Percentiles rank a stretch among this genome's conserved stretches.
These are phyloP conservation scores for Plenodomus biglobosus DNA, from an alignment of 2,329 filamentous ascomycete genomes.

Conservation along the genomic window DNA sequence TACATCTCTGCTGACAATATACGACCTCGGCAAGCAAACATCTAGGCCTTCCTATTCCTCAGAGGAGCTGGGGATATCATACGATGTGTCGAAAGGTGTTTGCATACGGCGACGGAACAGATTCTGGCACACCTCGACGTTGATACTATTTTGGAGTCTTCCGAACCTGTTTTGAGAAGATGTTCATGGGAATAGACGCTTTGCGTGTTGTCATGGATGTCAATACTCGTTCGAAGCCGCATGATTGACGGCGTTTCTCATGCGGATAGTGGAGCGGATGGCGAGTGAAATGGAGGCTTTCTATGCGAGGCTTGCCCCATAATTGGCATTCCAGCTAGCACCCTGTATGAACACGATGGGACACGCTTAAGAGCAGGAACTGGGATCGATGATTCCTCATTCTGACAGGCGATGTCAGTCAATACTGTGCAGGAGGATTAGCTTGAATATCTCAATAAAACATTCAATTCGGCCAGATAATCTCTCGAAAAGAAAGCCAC, in stretches of 20 bases:
- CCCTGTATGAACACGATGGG: slow-evolving; percentile 57
- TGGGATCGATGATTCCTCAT: slow-evolving; percentile 57
- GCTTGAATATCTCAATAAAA: slow-evolving; percentile 17
- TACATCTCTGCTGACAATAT: slow-evolving; percentile 41
- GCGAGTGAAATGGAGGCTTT: slow-evolving; percentile 55
- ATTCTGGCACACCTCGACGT: slow-evolving; percentile 28
- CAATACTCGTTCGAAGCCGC: slow-evolving; percentile 47
- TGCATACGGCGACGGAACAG: slow-evolving; percentile 24
- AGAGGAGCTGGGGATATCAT: slow-evolving; percentile 27
- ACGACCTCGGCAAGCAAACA: slow-evolving; percentile 27
- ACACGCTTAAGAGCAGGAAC: slow-evolving; percentile 52
- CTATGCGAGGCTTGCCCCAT: slow-evolving; percentile 54
- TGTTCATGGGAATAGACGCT: slow-evolving; percentile 58
- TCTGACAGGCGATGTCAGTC: slow-evolving; percentile 42
- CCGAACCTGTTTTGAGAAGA: slow-evolving; percentile 54
- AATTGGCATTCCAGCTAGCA: slow-evolving; percentile 56
- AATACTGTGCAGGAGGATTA: not conserved
- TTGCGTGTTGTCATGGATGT: slow-evolving; percentile 49
- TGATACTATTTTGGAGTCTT: slow-evolving; percentile 34
- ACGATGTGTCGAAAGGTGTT: slow-evolving; percentile 27
- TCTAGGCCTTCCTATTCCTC: slow-evolving; percentile 22
- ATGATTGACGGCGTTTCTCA: slow-evolving; percentile 48
- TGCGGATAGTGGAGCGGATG: slow-evolving; percentile 58
- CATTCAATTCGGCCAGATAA: slow-evolving; percentile 52
- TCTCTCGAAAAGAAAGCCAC: slow-evolving; percentile 48